phyloP scores from a whole-genome alignment of 768 basidiomycete species.

The Hortiboletus campestris region DNA sequence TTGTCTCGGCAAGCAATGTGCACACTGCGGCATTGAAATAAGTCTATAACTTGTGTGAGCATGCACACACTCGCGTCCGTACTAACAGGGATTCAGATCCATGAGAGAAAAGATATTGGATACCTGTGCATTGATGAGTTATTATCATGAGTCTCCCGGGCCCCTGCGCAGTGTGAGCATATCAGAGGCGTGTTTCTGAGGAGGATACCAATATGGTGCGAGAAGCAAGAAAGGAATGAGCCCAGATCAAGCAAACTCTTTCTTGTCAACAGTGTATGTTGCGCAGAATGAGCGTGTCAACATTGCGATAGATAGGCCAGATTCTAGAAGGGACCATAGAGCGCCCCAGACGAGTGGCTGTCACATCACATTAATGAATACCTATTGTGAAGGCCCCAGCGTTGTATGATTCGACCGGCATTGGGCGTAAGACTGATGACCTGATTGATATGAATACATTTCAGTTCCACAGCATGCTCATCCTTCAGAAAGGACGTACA shows the following conservation, averaged over 20 bases:
- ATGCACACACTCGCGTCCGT: neutral
- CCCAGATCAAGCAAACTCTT: neutral
- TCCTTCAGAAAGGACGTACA: conserved; percentile 3
- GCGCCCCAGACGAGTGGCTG: conserved; percentile 7
- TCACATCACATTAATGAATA: conserved; percentile 15
- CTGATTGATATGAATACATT: conserved; percentile 2
- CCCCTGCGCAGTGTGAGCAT: too few relatives aligned
- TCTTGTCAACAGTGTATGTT: conserved; percentile 12
- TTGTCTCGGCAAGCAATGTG: neutral
- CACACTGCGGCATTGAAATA: neutral
- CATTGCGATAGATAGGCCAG: conserved; percentile 17
- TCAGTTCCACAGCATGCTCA: neutral
- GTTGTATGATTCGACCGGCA: conserved; percentile 23
- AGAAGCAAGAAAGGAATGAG: neutral
- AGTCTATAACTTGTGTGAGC: neutral
- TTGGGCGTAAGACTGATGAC: conserved; percentile 19
- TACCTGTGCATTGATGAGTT: neutral
- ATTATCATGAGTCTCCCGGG: neutral
- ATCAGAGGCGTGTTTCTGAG: neutral
- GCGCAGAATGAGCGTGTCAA: conserved; percentile 11
- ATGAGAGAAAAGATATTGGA: neutral
- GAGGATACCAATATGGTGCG: neutral
- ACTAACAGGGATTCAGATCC: neutral
- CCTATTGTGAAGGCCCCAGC: conserved; percentile 23
- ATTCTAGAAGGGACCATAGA: conserved; percentile 23